Base-by-base conservation (phyloP, 164 flowering plant genomes). In the Piper longum region DNA sequence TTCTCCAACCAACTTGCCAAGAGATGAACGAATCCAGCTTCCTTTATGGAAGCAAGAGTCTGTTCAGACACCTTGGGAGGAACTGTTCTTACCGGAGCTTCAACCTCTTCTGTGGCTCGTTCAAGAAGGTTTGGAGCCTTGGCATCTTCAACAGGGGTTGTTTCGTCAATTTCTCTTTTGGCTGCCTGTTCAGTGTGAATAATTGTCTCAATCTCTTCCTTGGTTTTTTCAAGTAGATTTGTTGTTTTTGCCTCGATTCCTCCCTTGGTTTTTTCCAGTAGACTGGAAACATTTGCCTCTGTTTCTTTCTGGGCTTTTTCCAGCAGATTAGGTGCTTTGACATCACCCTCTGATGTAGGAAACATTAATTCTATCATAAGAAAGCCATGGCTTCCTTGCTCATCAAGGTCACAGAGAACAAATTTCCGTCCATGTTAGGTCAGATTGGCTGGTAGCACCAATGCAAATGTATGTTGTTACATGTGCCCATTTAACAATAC, bases 21-120 rank as follows among this genome's bases (percentile, higher is more conserved):
- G 26, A 67, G 62, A 41, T 54, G 62, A 64, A 60, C 64, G 63
- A 67, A 67, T 5, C 78, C 76, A 17, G 51, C 66, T 26, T 60
- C 70, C 54, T 72, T 62, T 62, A 76, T 60, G 0, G 67, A 57
- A 44, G 73, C 54, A 1, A 64, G 61, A 39, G 64, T 62, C 4
- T 74, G 69, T 61, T 64, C 62, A 5, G 81, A 69, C 54, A 82
- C 81, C 65, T 81, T 83, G 71, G 83, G 85, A 59, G 44, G 80
- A 59, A 83, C 63, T 5, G 85, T 70, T 65, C 71, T 65, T 56
- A 78, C 82, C 43, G 83, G 54, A 51, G 95, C 95, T 67, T 85
- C 88, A 13, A 87, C 26, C 70, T 87, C 95, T 80, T 87, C 91
- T 76, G 80, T 85, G 17, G 74, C 80, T 52, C 91, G 76, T 56